Evolutionary conservation across 306 rosid genomes (phyloP).

Genomic region (Rubus idaeus): DNA sequence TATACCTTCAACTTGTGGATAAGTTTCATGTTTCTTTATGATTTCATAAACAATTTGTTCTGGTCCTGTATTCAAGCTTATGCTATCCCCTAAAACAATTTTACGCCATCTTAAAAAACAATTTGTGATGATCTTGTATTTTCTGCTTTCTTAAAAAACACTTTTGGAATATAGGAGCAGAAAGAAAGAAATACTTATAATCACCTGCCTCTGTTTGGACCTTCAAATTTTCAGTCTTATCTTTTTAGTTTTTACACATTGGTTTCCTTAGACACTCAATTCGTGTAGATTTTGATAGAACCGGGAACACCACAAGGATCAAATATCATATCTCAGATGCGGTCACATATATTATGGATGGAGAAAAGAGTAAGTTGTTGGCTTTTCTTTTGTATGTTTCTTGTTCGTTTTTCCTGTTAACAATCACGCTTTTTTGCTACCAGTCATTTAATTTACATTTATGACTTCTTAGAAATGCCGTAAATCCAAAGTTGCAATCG

Average conservation of each 20-base stretch:
- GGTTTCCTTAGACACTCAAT: conserved; percentile 21
- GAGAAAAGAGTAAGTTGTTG: conserved; percentile 62
- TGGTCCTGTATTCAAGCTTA: background rate
- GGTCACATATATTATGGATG: conserved; percentile 95
- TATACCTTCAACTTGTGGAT: conserved; percentile 34
- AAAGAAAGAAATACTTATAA: conserved; percentile 8
- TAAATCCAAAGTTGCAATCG: conserved; percentile 43
- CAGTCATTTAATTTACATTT: conserved; percentile 1
- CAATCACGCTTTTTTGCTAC: background rate
- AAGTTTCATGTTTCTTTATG: conserved; percentile 11
- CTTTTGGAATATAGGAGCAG: background rate
- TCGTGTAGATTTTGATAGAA: conserved; percentile 76
- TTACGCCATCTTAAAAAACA: background rate
- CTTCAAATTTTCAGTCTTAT: background rate
- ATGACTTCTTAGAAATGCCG: conserved; percentile 53
- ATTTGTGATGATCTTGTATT: background rate
- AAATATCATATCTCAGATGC: conserved; percentile 86
- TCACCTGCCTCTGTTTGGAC: conserved; percentile 11
- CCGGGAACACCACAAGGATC: conserved; percentile 95
- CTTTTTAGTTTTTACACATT: background rate
- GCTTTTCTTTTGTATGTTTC: conserved; percentile 4
- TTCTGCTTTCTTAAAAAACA: background rate
- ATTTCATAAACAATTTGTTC: background rate
- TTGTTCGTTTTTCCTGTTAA: background rate
- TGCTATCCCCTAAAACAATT: background rate